phyloP scores from a whole-genome alignment of 305 asterid species.

The Caryopteris hybrid region DNA sequence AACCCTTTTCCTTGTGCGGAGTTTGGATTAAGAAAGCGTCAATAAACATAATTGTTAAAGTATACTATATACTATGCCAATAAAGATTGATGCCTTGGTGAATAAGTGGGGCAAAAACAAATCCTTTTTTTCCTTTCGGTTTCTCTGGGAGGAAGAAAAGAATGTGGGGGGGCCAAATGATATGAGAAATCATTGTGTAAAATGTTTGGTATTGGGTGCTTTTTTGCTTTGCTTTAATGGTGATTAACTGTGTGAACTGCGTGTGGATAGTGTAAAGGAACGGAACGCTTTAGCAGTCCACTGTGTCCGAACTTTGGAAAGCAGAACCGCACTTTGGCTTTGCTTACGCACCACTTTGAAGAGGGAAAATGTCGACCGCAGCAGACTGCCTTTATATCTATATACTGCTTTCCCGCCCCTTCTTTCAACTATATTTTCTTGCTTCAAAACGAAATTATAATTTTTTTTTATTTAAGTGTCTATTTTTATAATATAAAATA shows the following conservation, averaged over 20 bases:
- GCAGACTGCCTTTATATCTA: neutral
- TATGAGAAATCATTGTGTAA: slow-evolving; percentile 10
- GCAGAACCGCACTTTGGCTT: neutral
- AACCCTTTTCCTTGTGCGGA: slow-evolving; percentile 6
- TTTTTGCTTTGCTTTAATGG: slow-evolving; percentile 28
- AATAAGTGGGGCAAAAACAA: slow-evolving; percentile 47
- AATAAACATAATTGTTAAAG: slow-evolving; percentile 20
- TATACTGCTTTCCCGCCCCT: neutral
- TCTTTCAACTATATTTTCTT: neutral
- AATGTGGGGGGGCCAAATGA: slow-evolving; percentile 35
- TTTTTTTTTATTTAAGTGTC: too few relatives aligned
- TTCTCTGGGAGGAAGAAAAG: slow-evolving; percentile 61
- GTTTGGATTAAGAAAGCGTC: slow-evolving; percentile 22
- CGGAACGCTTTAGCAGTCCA: neutral
- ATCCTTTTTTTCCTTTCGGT: slow-evolving; percentile 30
- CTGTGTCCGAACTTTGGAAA: neutral
- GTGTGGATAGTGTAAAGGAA: slow-evolving; percentile 20
- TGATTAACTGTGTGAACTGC: neutral
- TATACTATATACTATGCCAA: slow-evolving; percentile 7
- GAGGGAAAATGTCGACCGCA: neutral
- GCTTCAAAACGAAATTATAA: too few relatives aligned
- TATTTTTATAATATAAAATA: too few relatives aligned
- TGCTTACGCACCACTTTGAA: neutral
- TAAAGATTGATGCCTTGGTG: slow-evolving; percentile 54
- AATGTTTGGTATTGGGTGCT: slow-evolving; percentile 13